Base-by-base conservation (phyloP, 2,329 filamentous ascomycete genomes). In the Penicillium griseofulvum region DNA sequence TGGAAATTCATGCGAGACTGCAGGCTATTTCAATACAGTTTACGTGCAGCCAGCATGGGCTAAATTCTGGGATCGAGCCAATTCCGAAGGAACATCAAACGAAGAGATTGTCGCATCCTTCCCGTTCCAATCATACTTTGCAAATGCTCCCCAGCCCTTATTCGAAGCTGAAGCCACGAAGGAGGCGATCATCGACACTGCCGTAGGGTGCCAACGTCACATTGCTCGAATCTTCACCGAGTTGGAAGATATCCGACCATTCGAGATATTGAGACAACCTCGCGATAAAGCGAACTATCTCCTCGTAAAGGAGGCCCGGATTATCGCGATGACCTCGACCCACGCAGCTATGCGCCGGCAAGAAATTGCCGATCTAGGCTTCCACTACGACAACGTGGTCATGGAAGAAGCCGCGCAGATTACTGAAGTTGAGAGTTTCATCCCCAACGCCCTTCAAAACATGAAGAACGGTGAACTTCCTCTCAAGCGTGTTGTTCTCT, bases 391-490 rank as follows among this genome's bases (percentile, higher is more conserved):
- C 78, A 99, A 96, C 61, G 89, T 99, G 12, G 83, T 99, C 50
- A 97, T 99, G 89, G 94, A 99, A 77, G 94, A 99, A 80, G 93
- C 94, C 5, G 94, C 94, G 12, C 94, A 99, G 70, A 93, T 99
- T 68, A 99, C 93, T 0, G 94, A 99, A 73, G 89, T 97, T 43
- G 94, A 99, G 71, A 96, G 91, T 61, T 97, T 99, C 75, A 91
- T 99, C 60, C 94, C 94, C 0, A 80, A 96, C 50, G 89, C 92
- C n/a, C 82, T 99, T 74, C 95, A 99, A 70, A 90, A 89, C 60
- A 85, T 88, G 19, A 84, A 85, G 61, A 79, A 87, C 49, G 88
- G 88, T 33, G 82, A 90, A 67, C 82, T 90, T 63, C 85, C 87
- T 4, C 77, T 99, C 12, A 91, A 97, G 72, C 83, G 95, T 38